Evolutionary conservation across 331 rosid species (phyloP), one percentile per base, ranked within the genome.

Genomic region (Malus hybrid): DNA sequence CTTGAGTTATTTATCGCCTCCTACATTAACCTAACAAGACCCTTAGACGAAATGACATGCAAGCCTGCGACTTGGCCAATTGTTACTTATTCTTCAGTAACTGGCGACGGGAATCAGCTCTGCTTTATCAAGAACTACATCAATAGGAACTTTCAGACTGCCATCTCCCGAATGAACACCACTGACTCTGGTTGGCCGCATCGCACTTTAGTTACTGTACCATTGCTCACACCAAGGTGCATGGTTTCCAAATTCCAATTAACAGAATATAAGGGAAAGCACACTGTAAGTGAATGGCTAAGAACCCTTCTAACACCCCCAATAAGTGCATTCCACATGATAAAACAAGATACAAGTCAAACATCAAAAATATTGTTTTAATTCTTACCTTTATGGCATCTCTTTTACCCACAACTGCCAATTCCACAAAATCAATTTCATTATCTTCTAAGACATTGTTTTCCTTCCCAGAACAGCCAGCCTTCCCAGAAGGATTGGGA

Each of bases 11-110:
- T n/a, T 12, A 71, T 62, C 54, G 34, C 66, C 15, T 71, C 75
- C 22, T 20, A 22, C 14, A 6, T 55, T 42, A 71, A 71, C 75
- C 39, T 55, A 55, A 55, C 65, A 55, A 56, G 75, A 20, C 15
- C 65, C 34, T 56, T 71, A 3, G 66, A 62, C 32, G 15, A 71
- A 33, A 44, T 19, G 48, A 55, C 54, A 32, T 71, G 66, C 14
- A 10, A 55, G 15, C 75, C 75, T 71, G 20, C 52, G 15, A 50
- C 75, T 55, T 71, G 65, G 65, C 65, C 75, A 32, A 71, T 46
- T 20, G 54, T 71, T 14, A 12, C 75, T 33, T 31, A 33, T 33
- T 71, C 65, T 34, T 27, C 52, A 31, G 75, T 4, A 55, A 71
- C 65, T 55, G 75, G 75, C 33, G 6, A 71, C 22, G 20, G 33